These are phyloP conservation scores for Coemansia sp. DNA, from an alignment of 192 early-diverging fungal genomes.

Conservation along the genomic window DNA sequence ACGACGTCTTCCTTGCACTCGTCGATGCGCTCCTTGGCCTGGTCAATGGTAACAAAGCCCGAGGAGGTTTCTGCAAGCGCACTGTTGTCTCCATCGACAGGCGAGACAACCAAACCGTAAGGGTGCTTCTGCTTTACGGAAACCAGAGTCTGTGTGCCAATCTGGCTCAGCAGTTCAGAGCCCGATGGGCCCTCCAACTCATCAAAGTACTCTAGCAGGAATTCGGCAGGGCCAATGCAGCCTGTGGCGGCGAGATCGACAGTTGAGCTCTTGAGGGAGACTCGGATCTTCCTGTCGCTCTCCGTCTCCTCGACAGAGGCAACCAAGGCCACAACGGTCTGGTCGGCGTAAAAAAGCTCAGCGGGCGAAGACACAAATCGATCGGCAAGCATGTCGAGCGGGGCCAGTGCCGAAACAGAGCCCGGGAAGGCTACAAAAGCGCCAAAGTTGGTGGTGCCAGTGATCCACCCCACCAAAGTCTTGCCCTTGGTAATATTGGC, in stretches of 20 bases:
- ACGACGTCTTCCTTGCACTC: slow-evolving; percentile 56
- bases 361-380: slow-evolving; percentile 60
- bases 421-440: slow-evolving; percentile 71
- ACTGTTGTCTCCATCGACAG: slow-evolving; percentile 16
- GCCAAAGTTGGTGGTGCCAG: slow-evolving; percentile 60
- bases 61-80: slow-evolving; percentile 47
- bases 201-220: slow-evolving; percentile 59
- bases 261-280: slow-evolving; percentile 71
- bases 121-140: slow-evolving; percentile 57
- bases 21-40: slow-evolving; percentile 53
- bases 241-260: slow-evolving; percentile 43
- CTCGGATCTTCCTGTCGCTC: slow-evolving; percentile 52
- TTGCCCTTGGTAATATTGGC: slow-evolving; percentile 58
- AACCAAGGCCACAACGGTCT: slow-evolving; percentile 73
- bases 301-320: slow-evolving; percentile 53
- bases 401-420: slow-evolving; percentile 61
- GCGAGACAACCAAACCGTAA: slow-evolving; percentile 59
- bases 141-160: slow-evolving; percentile 53
- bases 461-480: slow-evolving; percentile 68
- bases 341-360: slow-evolving; percentile 60
- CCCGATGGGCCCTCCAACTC: slow-evolving; percentile 45
- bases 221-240: slow-evolving; percentile 54
- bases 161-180: slow-evolving; percentile 51
- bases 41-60: slow-evolving; percentile 63
- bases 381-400: slow-evolving; percentile 62